Conservation (phyloP, 176 grass and related monocot species). For the Dendrocalamus sinicus region DNA sequence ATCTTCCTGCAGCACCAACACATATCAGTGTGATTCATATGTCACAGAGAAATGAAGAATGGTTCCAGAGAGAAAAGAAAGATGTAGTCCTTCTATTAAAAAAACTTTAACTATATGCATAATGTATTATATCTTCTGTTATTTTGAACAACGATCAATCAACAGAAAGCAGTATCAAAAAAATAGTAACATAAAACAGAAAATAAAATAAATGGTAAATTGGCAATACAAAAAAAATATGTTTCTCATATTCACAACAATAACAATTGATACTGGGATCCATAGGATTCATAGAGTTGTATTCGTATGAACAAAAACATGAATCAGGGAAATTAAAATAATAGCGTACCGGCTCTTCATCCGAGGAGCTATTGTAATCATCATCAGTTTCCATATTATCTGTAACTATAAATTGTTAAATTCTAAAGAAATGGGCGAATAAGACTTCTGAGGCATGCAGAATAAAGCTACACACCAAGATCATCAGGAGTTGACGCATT, state of each 20-base stretch:
- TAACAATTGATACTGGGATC: slow-evolving; percentile 1
- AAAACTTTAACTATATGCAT: slow-evolving; percentile 12
- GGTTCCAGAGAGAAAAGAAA: not conserved
- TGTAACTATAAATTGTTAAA: slow-evolving; percentile 47
- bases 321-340: slow-evolving; percentile 31
- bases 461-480: slow-evolving; percentile 46
- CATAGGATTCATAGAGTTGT: not conserved
- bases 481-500: slow-evolving; percentile 43
- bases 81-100: not conserved
- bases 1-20: slow-evolving; percentile 72
- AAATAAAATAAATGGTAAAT: slow-evolving; percentile 2
- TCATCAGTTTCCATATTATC: slow-evolving; percentile 65
- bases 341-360: slow-evolving; percentile 75
- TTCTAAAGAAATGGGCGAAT: not conserved
- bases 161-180: slow-evolving; percentile 22
- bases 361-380: slow-evolving; percentile 71
- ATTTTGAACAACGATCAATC: slow-evolving; percentile 20
- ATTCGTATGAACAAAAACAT: not conserved
- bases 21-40: slow-evolving; percentile 11
- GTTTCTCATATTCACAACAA: not conserved
- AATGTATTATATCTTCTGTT: slow-evolving; percentile 13
- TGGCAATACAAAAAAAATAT: not conserved
- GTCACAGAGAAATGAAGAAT: not conserved
- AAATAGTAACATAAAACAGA: slow-evolving; percentile 1
- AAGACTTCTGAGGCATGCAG: slow-evolving; percentile 29